Evolutionary conservation across 2,329 filamentous ascomycete genomes (phyloP).

Genomic region (Aureobasidium subglaciale): DNA sequence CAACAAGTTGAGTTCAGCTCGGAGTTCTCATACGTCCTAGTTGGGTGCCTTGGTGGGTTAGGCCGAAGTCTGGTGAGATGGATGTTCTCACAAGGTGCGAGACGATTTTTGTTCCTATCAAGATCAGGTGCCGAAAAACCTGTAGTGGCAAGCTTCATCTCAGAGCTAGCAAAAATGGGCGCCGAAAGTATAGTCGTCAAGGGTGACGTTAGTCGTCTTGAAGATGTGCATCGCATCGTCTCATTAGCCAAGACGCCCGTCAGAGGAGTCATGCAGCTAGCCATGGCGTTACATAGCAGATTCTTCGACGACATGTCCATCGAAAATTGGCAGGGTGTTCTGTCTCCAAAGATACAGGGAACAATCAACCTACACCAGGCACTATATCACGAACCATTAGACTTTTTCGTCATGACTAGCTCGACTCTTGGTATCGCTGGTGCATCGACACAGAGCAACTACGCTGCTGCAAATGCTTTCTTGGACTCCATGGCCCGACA

Average conservation of each 20-base stretch:
- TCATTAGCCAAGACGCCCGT: neutral
- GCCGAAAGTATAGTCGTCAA: neutral
- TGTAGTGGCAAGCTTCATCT: neutral
- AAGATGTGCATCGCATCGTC: neutral
- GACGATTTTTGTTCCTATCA: neutral
- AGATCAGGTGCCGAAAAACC: neutral
- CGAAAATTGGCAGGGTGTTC: slow-evolving; percentile 18
- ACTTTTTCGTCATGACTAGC: slow-evolving; percentile 26
- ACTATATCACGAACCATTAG: slow-evolving; percentile 11
- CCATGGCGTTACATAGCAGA: neutral
- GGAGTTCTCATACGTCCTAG: neutral
- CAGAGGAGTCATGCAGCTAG: neutral
- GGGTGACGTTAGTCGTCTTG: neutral
- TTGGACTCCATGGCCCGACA: neutral
- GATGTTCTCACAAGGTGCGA: neutral
- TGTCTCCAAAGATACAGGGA: slow-evolving; percentile 25
- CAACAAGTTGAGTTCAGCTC: neutral
- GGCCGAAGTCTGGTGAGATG: neutral
- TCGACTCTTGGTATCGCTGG: slow-evolving; percentile 14
- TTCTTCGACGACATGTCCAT: slow-evolving; percentile 19
- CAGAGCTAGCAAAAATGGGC: neutral
- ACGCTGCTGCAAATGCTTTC: slow-evolving; percentile 14
- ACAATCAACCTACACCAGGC: slow-evolving; percentile 24
- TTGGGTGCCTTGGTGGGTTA: neutral
- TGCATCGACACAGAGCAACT: slow-evolving; percentile 16